These are phyloP conservation scores for Colletotrichum sojae DNA, from an alignment of 2,329 filamentous ascomycete species.

Conservation along the genomic window DNA sequence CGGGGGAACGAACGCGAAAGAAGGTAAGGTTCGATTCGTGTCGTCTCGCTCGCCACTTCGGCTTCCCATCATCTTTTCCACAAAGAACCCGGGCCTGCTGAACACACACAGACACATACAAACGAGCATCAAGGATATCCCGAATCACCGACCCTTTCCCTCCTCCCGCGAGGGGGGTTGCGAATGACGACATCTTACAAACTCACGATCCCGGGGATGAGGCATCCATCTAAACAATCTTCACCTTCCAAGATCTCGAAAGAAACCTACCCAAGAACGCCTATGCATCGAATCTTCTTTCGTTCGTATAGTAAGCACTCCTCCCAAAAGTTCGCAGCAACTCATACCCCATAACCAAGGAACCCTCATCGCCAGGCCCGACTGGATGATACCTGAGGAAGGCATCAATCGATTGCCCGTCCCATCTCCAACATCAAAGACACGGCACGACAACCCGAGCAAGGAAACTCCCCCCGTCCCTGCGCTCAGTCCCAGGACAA, in stretches of 20 bases:
- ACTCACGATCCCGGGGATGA: neutral
- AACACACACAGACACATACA: too few species aligned
- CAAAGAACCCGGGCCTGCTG: too few species aligned
- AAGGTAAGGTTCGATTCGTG: neutral
- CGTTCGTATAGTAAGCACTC: too few species aligned
- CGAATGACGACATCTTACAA: conserved; percentile 16
- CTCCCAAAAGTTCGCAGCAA: too few species aligned
- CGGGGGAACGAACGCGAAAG: neutral
- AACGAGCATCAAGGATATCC: too few species aligned
- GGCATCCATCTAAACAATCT: neutral
- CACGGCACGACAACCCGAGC: conserved; percentile 6
- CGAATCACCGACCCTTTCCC: neutral
- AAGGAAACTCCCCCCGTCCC: neutral
- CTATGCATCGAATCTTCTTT: too few species aligned
- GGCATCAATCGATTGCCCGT: neutral
- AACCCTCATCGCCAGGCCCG: too few species aligned
- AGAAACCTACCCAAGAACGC: too few species aligned
- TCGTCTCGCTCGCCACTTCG: neutral
- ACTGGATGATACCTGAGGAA: too few species aligned
- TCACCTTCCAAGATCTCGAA: neutral
- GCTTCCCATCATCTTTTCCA: too few species aligned
- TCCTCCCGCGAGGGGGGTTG: neutral
- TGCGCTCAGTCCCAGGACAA: neutral
- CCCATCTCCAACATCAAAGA: conserved; percentile 3
- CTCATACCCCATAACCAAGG: too few species aligned